Base-by-base conservation (phyloP, 495 filamentous ascomycete species). In the Aspergillus sparsus region DNA sequence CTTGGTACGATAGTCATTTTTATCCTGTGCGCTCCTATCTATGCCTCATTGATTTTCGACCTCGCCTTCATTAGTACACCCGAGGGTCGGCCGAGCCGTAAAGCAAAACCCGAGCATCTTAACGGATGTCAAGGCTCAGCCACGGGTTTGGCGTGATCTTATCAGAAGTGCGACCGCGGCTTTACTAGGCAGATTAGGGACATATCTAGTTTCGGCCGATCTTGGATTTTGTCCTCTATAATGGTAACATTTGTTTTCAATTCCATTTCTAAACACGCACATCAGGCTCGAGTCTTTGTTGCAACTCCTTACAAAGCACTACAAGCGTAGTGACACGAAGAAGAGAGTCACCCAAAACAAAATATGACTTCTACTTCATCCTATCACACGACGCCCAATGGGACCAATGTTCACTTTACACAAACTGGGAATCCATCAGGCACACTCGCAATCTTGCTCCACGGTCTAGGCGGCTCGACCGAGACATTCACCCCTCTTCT, bases 381-480 rank as follows among this genome's bases (percentile, higher is more conserved):
- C n/a, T 57, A 47, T 16, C 54, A 57, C 39, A 36, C 0, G 36
- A 57, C 44, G 27, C 27, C 54, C 8, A 57, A 35, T 32, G 54
- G 42, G 31, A 57, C 54, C 5, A 49, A 21, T 32, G 37, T 57
- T 33, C 54, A 57, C 45, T 57, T 36, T 44, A 57, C 54, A 27
- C 31, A 57, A 15, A 57, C 54, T 21, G 41, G 54, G 7, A 36
- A 36, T 44, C 54, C 54, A 18, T 47, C 41, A 12, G 53, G 54
- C 2, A 11, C 39, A 5, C 21, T 49, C 12, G 35, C 49, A 6
- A 34, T 57, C 16, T 41, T 57, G 31, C 42, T 57, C 42, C 54
- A 57, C 54, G 54, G 54, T 10, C 54, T 57, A 11, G 54, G 54
- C 10, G 44, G 54, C 13, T 57, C 54, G 35, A 57, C 27, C 5